Conservation (phyloP, 169 alveolate species). For the Eimeria maxima region DNA sequence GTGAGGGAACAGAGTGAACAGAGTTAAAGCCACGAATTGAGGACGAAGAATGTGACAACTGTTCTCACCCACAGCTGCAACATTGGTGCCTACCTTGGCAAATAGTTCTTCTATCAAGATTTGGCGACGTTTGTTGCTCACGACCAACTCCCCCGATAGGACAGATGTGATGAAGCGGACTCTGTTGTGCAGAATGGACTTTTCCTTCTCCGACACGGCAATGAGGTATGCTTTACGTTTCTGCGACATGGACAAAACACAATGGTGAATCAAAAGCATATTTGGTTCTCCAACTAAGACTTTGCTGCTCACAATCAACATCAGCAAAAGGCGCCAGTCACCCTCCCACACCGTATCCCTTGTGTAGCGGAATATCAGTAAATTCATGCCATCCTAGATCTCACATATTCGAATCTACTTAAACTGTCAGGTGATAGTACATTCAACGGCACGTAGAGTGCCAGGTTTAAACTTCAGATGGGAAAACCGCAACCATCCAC, state of each 20-base stretch:
- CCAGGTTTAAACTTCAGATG: neutral
- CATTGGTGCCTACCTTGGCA: slow-evolving; percentile 54
- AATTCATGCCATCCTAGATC: neutral
- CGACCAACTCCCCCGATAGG: slow-evolving; percentile 92
- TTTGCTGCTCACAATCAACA: slow-evolving; percentile 88
- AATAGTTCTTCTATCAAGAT: slow-evolving; percentile 67
- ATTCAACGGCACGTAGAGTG: neutral
- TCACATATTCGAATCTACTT: neutral
- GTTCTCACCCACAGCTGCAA: slow-evolving; percentile 2
- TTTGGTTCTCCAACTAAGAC: neutral
- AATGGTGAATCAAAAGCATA: neutral
- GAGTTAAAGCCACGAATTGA: neutral
- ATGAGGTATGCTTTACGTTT: slow-evolving; percentile 60
- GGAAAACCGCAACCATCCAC: neutral
- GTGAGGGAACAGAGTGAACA: neutral
- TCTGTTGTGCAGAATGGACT: slow-evolving; percentile 56
- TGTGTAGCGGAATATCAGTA: neutral
- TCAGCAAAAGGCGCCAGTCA: slow-evolving; percentile 86
- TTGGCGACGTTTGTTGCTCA: slow-evolving; percentile 82
- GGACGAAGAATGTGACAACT: neutral
- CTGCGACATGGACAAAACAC: slow-evolving; percentile 14
- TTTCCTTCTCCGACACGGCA: slow-evolving; percentile 75
- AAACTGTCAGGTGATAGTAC: neutral
- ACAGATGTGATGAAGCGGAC: slow-evolving; percentile 88
- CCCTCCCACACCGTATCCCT: neutral